Evolutionary conservation across 1,284 basidiomycete species (phyloP).

Genomic region (Naganishia sp.): DNA sequence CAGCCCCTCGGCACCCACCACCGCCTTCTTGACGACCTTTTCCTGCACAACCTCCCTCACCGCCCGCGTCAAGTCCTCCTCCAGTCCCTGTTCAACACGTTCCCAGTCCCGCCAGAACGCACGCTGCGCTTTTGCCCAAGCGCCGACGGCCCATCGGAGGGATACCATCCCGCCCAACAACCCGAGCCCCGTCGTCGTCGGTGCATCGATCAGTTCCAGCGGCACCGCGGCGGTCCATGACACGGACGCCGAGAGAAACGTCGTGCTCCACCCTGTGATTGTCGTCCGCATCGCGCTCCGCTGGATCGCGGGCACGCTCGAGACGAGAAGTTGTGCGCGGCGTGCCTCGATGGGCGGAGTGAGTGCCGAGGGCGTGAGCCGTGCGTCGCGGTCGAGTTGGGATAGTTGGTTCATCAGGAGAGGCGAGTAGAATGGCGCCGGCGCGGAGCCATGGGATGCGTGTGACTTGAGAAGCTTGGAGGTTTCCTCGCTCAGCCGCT

Average conservation of each 20-base stretch:
- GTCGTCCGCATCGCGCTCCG: constrained; percentile 66
- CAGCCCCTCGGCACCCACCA: constrained; percentile 18
- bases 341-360: constrained; percentile 62
- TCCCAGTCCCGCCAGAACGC: constrained; percentile 73
- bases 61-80: constrained; percentile 59
- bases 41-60: constrained; percentile 15
- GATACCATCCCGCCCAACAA: constrained; percentile 60
- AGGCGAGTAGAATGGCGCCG: constrained; percentile 60
- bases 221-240: constrained; percentile 46
- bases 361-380: constrained; percentile 60
- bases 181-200: constrained; percentile 66
- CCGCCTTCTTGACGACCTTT: constrained; percentile 13
- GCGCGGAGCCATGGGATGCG: constrained; percentile 35
- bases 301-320: constrained; percentile 66
- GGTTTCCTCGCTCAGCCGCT: constrained; percentile 54
- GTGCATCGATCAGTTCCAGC: constrained; percentile 34
- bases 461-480: constrained; percentile 39
- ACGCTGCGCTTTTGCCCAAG: constrained; percentile 70
- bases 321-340: constrained; percentile 61
- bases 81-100: constrained; percentile 68
- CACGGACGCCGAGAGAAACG: constrained; percentile 54
- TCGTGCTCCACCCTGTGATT: constrained; percentile 54
- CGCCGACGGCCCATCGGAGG: constrained; percentile 66
- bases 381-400: constrained; percentile 58
- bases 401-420: constrained; percentile 68